Evolutionary conservation across 2,329 filamentous ascomycete genomes (phyloP), one percentile per base, ranked within the genome.

Genomic region (Drechslera avenae): DNA sequence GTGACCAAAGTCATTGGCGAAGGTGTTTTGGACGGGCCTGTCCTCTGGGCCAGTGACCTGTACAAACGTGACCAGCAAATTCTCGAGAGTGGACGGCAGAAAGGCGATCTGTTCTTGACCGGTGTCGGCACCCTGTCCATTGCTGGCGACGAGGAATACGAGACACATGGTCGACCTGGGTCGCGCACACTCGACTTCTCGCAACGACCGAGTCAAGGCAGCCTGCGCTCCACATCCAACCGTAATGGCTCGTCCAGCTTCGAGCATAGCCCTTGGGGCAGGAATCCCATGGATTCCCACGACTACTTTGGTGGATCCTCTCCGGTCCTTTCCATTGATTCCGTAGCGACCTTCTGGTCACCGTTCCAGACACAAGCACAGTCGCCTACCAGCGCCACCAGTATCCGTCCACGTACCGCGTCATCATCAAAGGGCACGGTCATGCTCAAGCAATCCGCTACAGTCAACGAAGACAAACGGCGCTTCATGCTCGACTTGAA

Each of bases 11-110:
- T 97, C 6, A 87, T 96, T 23, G 91, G 90, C 21, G 90, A 95
- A 52, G 91, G 86, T 37, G 86, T 96, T 55, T 80, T 89, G 54
- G 90, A 96, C 31, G 90, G 89, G 0, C 91, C 93, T 0, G 90
- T 96, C 0, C 78, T 97, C 2, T 97, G 91, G 91, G 91, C 91
- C 0, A 97, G 91, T 66, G 89, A 95, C 50, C 80, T 99, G 0
- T 97, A 90, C 69, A 84, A 87, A 51, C 83, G 89, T 17, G 92
- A 97, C 63, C 87, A 88, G 54, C 79, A 83, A 34, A 76, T 82
- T 45, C 82, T 86, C 46, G 78, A 80, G 53, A 77, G 75, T 50
- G 78, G 78, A 10, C 72, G 76, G 12, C 77, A 79, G 54, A 80
- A 79, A 50, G 78, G 78, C 2, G 78, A 80, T 49, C 62, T 79